These are phyloP conservation scores for Amanita subjunquillea DNA, from an alignment of 768 basidiomycete species.

Conservation along the genomic window DNA sequence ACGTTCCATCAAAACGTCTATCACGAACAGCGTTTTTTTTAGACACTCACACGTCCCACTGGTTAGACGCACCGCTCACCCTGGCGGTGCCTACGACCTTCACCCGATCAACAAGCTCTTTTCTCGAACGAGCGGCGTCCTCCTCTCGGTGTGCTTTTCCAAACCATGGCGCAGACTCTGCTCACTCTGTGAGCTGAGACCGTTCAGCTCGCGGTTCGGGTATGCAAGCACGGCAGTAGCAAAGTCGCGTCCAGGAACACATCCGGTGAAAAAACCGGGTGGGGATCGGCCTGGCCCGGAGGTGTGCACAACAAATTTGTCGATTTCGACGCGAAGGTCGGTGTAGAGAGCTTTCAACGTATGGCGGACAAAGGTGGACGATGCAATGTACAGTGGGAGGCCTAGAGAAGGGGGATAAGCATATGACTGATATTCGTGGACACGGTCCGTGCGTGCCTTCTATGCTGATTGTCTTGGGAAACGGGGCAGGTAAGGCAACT, in stretches of 20 bases:
- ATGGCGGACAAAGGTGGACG: conserved; percentile 58
- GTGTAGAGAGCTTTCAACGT: conserved; percentile 70
- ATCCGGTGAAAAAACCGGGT: conserved; percentile 1
- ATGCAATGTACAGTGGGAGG: conserved; percentile 61
- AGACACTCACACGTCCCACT: conserved; percentile 64
- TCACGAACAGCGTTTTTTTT: no score
- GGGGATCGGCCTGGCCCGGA: conserved; percentile 10
- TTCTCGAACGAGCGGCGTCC: conserved; percentile 28
- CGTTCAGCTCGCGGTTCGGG: conserved; percentile 6
- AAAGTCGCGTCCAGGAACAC: background rate
- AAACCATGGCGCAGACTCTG: background rate
- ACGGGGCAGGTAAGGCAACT: conserved; percentile 50
- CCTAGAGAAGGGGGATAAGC: conserved; percentile 26
- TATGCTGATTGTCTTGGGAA: conserved; percentile 57
- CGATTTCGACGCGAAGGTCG: conserved; percentile 47
- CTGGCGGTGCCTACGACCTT: conserved; percentile 48
- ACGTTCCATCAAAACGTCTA: no score
- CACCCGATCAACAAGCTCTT: conserved; percentile 45
- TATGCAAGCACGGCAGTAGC: background rate
- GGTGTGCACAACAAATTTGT: conserved; percentile 33
- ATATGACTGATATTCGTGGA: background rate
- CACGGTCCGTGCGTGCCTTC: conserved; percentile 41
- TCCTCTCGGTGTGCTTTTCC: conserved; percentile 8
- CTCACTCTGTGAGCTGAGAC: background rate
- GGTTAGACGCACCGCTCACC: conserved; percentile 48